Percentiles rank a stretch among this genome's conserved stretches.
phyloP scores from a whole-genome alignment of 176 grass and related monocot species.

The Saccharum spontaneum region DNA sequence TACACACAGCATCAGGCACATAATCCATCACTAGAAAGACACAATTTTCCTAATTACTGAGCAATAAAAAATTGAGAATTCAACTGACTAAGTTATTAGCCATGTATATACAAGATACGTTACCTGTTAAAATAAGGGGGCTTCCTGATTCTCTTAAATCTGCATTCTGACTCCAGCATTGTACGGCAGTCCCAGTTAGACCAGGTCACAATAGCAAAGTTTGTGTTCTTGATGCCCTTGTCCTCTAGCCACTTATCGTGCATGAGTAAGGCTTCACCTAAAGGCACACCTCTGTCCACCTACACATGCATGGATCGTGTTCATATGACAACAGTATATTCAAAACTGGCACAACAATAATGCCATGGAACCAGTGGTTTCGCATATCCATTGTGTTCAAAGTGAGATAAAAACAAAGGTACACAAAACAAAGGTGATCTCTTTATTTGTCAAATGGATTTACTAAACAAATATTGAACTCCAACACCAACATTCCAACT shows the following conservation, averaged over 20 bases:
- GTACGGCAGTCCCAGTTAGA: constrained; percentile 93
- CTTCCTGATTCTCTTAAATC: constrained; percentile 89
- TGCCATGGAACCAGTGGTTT: constrained; percentile 10
- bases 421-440: neutral
- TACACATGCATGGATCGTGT: constrained; percentile 29
- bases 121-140: constrained; percentile 96
- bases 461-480: constrained; percentile 14
- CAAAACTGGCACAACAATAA: neutral
- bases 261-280: constrained; percentile 97
- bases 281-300: constrained; percentile 95
- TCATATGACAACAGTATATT: neutral
- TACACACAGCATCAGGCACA: neutral
- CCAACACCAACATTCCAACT: neutral
- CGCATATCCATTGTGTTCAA: neutral
- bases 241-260: constrained; percentile 99
- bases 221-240: constrained; percentile 94
- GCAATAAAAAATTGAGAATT: neutral
- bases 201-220: constrained; percentile 91
- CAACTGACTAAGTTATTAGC: neutral
- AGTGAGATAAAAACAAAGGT: neutral
- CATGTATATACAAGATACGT: neutral
- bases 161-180: constrained; percentile 96
- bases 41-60: neutral
- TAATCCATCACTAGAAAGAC: neutral
- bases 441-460: constrained; percentile 1